Base-by-base conservation (phyloP, 2,329 filamentous ascomycete species). In the Malbranchea cinnamomea region DNA sequence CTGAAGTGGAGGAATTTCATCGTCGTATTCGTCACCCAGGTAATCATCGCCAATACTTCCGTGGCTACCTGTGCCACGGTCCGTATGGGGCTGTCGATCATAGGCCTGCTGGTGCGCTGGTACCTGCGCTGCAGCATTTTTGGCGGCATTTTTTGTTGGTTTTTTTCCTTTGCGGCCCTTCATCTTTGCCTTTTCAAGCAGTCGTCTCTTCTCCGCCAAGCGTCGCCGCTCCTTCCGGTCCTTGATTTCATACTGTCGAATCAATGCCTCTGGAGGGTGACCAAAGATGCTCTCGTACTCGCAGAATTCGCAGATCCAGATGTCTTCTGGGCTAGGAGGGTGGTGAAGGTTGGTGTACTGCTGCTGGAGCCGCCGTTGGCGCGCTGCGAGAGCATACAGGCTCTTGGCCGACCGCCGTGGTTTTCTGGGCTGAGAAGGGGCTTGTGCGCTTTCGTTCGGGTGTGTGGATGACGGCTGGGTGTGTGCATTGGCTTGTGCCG, bases 231-330 rank as follows among this genome's bases (percentile, higher is more conserved):
- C 75, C 36, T 79, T 78, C 20, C 83, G 75, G 48, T 94, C 89
- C 53, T 93, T 94, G 50, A 87, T 80, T 57, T 98, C 89, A 49
- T 95, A 98, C 38, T 84, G 74, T 23, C 81, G 72, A 39, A 95
- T 91, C 32, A 98, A 60, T 28, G 83, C 83, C 43, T 72, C 68
- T 0, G 89, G 89, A 2, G 80, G 80, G 30, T 68, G 68, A n/a
- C 87, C 87, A 50, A 93, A 95, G 28, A 98, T 94, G 30, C 74
- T 73, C 56, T 95, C 87, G 49, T 94, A 98, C 54, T 98, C 89
- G 61, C 89, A 98, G 51, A 95, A 95, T 47, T 94, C 82, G 57
- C 89, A 98, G 26, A 95, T 84, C 81, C 85, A 95, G 29, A 84
- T 69, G 37, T 93, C 81, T 40, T 82, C 78, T 2, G 60, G 51